Evolutionary conservation across 768 basidiomycete genomes (phyloP), one percentile per base, ranked within the genome.

Genomic region (Pholiota molesta): DNA sequence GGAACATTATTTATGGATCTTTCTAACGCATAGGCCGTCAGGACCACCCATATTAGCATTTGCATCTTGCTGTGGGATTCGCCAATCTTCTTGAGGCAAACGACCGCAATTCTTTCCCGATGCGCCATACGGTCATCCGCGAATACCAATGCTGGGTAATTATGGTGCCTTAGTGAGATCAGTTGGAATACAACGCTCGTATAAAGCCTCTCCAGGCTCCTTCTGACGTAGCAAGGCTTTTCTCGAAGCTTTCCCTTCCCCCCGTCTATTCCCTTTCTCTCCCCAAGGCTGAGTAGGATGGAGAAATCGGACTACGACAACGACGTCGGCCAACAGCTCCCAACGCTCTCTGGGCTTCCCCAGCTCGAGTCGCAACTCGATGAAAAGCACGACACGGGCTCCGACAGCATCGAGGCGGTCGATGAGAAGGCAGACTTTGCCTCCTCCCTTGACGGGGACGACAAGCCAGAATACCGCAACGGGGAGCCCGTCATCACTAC

Each of bases 401-500:
- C 60, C 2, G 61, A 57, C 39, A 71, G 64, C 28, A 16, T 67
- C 28, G 71, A 73, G 16, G 56, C 66, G 13, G 66, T 66, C 10
- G 62, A 68, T 39, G 65, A 63, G 63, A 69, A 73, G 60, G 54
- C 21, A 39, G 14, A 57, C 29, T 57, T 55, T 55, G 35, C 35
- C 17, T 31, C 39, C 28, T 17, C n/a, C 44, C 52, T 53, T 21
- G 62, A 64, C 17, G 69, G 65, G 9, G 69, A 75, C 28, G 72
- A 77, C 16, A 71, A 72, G 47, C 75, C 74, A 1, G 59, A 71
- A 47, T 73, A 66, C 37, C 65, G 70, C 51, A 76, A 79, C 23
- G 78, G 78, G 29, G 79, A 80, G 68, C 78, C 78, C 1, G 73
- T 80, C n/a, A 74, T 80, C 54, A 77, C 72, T 3, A 77, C 72